Evolutionary conservation across 2,329 filamentous ascomycete genomes (phyloP), one percentile per base, ranked within the genome.

Genomic region (Xylogone sp.): DNA sequence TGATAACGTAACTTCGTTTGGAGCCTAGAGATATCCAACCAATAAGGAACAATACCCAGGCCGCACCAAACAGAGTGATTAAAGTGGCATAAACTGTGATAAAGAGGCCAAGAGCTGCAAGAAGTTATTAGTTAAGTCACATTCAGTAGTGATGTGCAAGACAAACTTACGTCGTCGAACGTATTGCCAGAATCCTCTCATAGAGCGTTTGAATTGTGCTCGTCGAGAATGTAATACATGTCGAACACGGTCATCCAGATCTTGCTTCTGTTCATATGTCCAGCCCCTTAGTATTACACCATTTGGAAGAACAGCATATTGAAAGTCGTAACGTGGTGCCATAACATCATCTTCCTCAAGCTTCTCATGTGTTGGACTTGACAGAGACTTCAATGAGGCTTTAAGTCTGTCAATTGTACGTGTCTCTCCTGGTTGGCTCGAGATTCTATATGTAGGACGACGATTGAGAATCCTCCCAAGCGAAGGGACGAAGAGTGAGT

Each of bases 21-120:
- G 82, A 81, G 19, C 87, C 88, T 19, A 93, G 86, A 56, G 90
- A 91, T 64, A 94, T 89, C 90, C 90, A 95, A 77, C 86, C 88
- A 65, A 96, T 96, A 50, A 95, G 74, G 70, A 93, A 94, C n/a
- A 95, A 78, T 1, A 96, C 90, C 90, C 90, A 96, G 0, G 88
- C 88, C 12, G 93, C 75, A 62, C 90, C 90, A 60, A 95, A 96
- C 0, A 92, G 75, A 0, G 90, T 94, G 60, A 96, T 92, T 19
- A 93, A 75, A 1, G 81, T 84, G 8, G 89, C 90, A 67, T 96
- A 96, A 3, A 95, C 71, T 0, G 89, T 94, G 53, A 96, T 87
- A 50, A 92, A 78, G 64, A 94, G 90, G 1, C 90, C 90, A 34
- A 96, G 76, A 1, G 90, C 79, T 83, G 51, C 27, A 29, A 18